Conservation (phyloP, 2,329 filamentous ascomycete genomes). For the Dryadomyces quercus-mongolicae region DNA sequence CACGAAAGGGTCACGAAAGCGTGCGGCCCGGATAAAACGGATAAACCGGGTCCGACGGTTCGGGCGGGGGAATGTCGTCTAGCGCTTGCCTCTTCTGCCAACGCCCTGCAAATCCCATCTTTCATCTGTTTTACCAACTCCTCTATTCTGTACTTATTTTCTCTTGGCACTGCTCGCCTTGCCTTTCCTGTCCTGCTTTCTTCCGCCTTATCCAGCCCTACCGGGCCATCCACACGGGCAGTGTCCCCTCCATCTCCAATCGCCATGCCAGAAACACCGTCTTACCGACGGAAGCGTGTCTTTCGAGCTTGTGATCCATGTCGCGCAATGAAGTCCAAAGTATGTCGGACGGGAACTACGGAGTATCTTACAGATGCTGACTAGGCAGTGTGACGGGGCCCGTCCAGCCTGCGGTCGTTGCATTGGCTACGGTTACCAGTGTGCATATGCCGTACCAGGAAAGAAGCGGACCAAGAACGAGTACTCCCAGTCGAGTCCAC, state of each 20-base stretch:
- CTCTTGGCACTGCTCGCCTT: not conserved
- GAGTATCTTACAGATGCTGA: not conserved
- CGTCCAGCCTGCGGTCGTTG: slow-evolving; percentile 15
- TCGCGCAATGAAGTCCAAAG: slow-evolving; percentile 16
- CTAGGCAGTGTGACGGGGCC: slow-evolving; percentile 12
- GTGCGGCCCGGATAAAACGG: not conserved
- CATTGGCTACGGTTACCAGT: slow-evolving; percentile 14
- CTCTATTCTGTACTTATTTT: not conserved
- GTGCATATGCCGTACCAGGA: slow-evolving; percentile 8
- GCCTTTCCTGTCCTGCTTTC: not conserved
- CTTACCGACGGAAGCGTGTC: slow-evolving; percentile 12
- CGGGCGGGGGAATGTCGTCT: not conserved
- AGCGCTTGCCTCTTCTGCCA: no score
- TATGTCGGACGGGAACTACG: not conserved
- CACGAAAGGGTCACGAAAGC: no score
- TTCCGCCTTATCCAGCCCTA: not conserved
- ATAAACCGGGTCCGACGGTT: not conserved
- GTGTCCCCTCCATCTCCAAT: not conserved
- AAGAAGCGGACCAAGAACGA: slow-evolving; percentile 4
- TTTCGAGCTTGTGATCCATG: slow-evolving; percentile 16
- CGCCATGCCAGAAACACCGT: not conserved
- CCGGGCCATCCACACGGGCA: no score
- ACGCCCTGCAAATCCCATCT: not conserved
- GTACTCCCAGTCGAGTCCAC: not conserved
- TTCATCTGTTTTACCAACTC: not conserved